These are phyloP conservation scores for Paramecium primaurelia DNA, from an alignment of 73 alveolate species.

Conservation along the genomic window DNA sequence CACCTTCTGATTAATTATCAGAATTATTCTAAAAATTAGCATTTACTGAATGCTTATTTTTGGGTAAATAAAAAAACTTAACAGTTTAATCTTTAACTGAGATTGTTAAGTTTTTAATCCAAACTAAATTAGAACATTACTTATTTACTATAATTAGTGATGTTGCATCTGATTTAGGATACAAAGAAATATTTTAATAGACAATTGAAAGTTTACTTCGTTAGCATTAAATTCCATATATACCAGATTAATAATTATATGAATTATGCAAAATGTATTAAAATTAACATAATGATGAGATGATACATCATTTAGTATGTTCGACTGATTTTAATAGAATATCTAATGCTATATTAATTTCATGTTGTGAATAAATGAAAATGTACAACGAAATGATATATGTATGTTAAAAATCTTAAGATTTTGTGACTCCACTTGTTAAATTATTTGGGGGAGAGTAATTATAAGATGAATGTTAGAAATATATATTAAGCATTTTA, in stretches of 20 bases:
- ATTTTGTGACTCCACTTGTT: conserved; percentile 15
- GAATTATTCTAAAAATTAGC: conserved; percentile 13
- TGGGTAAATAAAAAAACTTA: neutral
- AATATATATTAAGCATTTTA: neutral
- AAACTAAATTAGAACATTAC: neutral
- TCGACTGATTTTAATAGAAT: neutral
- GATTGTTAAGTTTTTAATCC: neutral
- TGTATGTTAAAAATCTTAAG: neutral
- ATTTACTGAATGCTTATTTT: conserved; percentile 21
- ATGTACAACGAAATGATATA: neutral
- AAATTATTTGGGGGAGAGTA: conserved; percentile 14
- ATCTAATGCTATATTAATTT: neutral
- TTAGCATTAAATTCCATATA: neutral
- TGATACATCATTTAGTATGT: neutral
- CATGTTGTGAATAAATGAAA: neutral
- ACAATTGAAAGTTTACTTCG: neutral
- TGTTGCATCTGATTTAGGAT: neutral
- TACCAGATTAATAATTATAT: conserved; percentile 29
- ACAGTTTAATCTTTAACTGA: neutral
- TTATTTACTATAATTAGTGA: conserved; percentile 6
- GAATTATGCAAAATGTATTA: conserved; percentile 21
- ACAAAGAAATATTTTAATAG: neutral
- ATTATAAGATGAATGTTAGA: neutral
- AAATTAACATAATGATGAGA: neutral
- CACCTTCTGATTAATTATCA: neutral